These are phyloP conservation scores for Solanum aculeatissimum DNA, from an alignment of 305 asterid genomes.

Conservation along the genomic window DNA sequence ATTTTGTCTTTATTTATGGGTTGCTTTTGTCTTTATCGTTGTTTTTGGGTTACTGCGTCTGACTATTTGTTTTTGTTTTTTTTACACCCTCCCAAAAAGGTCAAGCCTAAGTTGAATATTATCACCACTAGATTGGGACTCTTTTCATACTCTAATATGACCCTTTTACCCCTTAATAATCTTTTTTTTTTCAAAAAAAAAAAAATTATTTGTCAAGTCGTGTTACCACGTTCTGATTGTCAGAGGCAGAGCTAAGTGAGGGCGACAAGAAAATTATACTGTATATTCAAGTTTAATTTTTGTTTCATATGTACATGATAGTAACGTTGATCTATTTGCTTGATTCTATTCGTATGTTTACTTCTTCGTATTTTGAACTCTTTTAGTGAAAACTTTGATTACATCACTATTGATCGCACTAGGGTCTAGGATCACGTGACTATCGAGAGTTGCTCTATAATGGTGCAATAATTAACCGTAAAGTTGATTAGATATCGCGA, in stretches of 20 bases:
- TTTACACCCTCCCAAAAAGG: not conserved
- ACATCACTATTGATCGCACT: accelerated
- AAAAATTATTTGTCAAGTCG: not conserved
- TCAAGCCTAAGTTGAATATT: not conserved
- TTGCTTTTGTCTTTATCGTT: not conserved
- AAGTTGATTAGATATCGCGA: not conserved
- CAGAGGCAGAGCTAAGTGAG: not conserved
- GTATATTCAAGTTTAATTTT: not conserved
- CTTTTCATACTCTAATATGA: not conserved
- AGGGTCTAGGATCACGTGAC: accelerated
- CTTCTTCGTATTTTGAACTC: not conserved
- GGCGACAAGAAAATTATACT: not conserved
- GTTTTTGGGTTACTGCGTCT: not conserved
- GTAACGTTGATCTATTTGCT: not conserved
- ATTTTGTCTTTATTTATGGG: conserved; percentile 3
- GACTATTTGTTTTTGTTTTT: not conserved
- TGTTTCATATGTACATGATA: not conserved
- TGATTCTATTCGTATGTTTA: not conserved
- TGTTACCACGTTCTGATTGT: not conserved
- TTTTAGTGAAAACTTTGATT: not conserved
- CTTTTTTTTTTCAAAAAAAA: not conserved
- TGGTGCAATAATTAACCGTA: not conserved
- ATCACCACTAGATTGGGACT: not conserved
- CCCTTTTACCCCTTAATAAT: not conserved
- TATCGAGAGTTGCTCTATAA: not conserved